Percentiles rank a stretch among this genome's conserved stretches.
Evolutionary conservation across 2,329 filamentous ascomycete species (phyloP).

Genomic region (Xylaria multiplex): DNA sequence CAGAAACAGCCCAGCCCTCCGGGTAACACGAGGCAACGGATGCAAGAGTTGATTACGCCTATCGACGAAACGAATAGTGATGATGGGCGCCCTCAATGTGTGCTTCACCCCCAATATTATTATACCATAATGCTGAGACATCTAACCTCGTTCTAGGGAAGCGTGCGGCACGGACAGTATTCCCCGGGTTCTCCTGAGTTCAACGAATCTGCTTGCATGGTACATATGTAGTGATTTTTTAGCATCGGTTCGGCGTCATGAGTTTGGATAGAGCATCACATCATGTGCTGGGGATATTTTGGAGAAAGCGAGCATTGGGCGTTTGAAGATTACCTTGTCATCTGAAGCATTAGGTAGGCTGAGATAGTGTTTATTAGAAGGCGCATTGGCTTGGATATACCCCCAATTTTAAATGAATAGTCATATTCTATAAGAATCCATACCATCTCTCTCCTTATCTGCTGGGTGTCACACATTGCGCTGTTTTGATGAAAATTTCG

Average conservation of each 20-base stretch:
- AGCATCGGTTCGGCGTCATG: conserved; percentile 50
- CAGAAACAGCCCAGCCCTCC: conserved; percentile 38
- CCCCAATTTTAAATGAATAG: conserved; percentile 28
- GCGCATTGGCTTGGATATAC: conserved; percentile 38
- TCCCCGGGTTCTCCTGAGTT: conserved; percentile 50
- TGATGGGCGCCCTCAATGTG: conserved; percentile 47
- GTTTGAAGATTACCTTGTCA: conserved; percentile 20
- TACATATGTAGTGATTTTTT: conserved; percentile 19
- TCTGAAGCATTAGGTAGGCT: not conserved
- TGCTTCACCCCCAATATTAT: conserved; percentile 29
- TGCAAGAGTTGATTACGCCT: conserved; percentile 45
- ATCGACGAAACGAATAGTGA: conserved; percentile 48
- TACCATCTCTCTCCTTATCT: conserved; percentile 11
- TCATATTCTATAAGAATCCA: conserved; percentile 10
- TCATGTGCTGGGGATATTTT: conserved; percentile 14
- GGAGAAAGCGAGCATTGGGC: conserved; percentile 32
- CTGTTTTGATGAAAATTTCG: conserved; percentile 4
- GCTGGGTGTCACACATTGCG: not conserved
- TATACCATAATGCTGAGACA: conserved; percentile 5
- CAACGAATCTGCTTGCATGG: conserved; percentile 3
- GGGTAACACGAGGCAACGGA: conserved; percentile 41
- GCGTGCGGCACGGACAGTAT: conserved; percentile 56
- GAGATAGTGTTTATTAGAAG: conserved; percentile 24
- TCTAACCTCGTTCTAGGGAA: conserved; percentile 52
- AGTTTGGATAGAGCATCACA: conserved; percentile 22